Conservation (phyloP, 768 basidiomycete genomes). For the Lactifluus pinguis region DNA sequence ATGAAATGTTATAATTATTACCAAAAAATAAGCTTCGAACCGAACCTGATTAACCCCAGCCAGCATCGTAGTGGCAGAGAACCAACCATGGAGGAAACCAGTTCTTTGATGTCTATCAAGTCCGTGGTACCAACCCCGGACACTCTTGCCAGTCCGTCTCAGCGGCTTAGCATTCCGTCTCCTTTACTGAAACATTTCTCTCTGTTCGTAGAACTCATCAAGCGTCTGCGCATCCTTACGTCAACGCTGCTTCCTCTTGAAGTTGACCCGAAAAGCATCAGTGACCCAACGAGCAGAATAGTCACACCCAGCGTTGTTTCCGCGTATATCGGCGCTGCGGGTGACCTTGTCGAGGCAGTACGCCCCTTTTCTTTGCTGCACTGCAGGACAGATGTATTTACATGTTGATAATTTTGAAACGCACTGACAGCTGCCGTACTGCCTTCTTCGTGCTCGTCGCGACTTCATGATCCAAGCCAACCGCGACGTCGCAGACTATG, state of each 20-base stretch:
- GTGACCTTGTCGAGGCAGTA: constrained; percentile 85
- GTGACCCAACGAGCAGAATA: constrained; percentile 70
- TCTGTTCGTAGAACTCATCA: constrained; percentile 56
- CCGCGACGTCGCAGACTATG: constrained; percentile 75
- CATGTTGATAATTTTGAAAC: neutral
- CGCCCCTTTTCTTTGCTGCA: neutral
- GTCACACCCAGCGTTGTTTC: constrained; percentile 74
- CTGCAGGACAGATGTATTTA: neutral
- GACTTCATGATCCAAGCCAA: constrained; percentile 80
- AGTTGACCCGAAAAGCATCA: constrained; percentile 56
- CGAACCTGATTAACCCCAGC: too few relatives aligned
- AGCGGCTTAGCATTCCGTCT: neutral
- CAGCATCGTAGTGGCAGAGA: too few relatives aligned
- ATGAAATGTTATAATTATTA: too few relatives aligned
- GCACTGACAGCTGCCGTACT: constrained; percentile 60
- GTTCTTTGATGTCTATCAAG: constrained; percentile 36
- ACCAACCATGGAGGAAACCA: constrained; percentile 31
- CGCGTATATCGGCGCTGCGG: constrained; percentile 72
- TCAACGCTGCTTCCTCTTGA: constrained; percentile 71
- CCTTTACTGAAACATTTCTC: neutral
- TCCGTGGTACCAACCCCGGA: constrained; percentile 54
- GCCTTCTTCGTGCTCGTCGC: constrained; percentile 64
- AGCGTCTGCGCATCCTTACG: constrained; percentile 68
- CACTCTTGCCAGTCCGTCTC: constrained; percentile 60
- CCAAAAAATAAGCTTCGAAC: too few relatives aligned